Conservation (phyloP, 2,329 filamentous ascomycete species). For the Diaporthe humulicola region DNA sequence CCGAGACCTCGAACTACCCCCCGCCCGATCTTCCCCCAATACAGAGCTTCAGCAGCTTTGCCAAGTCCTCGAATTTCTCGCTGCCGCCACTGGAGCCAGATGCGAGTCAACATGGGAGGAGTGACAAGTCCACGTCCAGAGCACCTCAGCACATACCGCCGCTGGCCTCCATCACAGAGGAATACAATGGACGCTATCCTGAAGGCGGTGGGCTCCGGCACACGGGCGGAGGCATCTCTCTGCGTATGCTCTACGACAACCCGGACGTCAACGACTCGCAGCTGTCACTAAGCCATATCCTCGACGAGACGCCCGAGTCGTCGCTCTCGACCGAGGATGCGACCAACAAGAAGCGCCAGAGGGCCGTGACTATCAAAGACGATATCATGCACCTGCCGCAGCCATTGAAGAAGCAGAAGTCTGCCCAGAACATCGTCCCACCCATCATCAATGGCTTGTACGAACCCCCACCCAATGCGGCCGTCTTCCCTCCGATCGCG, state of each 20-base stretch:
- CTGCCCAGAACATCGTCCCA: slow-evolving; percentile 66
- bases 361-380: slow-evolving; percentile 64
- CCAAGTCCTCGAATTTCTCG: slow-evolving; percentile 58
- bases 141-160: slow-evolving; percentile 44
- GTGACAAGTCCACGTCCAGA: slow-evolving; percentile 50
- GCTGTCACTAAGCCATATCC: slow-evolving; percentile 60
- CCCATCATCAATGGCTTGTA: slow-evolving; percentile 76
- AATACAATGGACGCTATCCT: slow-evolving; percentile 37
- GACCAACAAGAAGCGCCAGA: slow-evolving; percentile 68
- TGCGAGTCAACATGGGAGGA: slow-evolving; percentile 50
- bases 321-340: slow-evolving; percentile 48
- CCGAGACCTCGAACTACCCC: slow-evolving; percentile 50
- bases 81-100: slow-evolving; percentile 67
- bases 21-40: slow-evolving; percentile 68
- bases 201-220: slow-evolving; percentile 35
- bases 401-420: slow-evolving; percentile 74
- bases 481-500: slow-evolving; percentile 75
- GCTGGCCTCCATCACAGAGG: slow-evolving; percentile 40
- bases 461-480: slow-evolving; percentile 71
- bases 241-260: slow-evolving; percentile 58
- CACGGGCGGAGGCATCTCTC: slow-evolving; percentile 43
- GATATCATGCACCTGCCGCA: slow-evolving; percentile 75
- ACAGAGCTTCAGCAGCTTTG: slow-evolving; percentile 58
- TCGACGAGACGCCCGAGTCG: slow-evolving; percentile 58
- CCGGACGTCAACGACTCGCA: slow-evolving; percentile 54